phyloP scores from a whole-genome alignment of 1,284 basidiomycete genomes.

The Volvariella surrecta region DNA sequence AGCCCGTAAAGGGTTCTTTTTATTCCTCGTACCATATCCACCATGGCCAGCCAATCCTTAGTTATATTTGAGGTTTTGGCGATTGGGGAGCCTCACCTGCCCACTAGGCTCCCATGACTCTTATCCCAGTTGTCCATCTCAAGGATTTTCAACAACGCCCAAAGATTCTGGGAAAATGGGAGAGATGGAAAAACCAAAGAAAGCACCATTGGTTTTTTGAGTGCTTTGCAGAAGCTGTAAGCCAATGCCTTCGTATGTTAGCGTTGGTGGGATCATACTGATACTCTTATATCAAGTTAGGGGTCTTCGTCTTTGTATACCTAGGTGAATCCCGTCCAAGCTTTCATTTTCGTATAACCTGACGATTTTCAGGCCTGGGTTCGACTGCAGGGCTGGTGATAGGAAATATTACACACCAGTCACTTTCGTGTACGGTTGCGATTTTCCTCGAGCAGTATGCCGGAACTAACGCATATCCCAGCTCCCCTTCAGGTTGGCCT shows the following conservation, averaged over 20 bases:
- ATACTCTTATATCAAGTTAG: slow-evolving; percentile 15
- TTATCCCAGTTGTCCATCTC: slow-evolving; percentile 28
- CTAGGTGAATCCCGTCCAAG: slow-evolving; percentile 27
- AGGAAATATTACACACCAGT: slow-evolving; percentile 35
- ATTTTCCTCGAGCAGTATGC: not conserved
- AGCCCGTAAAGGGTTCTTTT: no score
- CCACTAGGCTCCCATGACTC: no score
- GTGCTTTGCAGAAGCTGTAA: slow-evolving; percentile 52
- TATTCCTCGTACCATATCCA: no score
- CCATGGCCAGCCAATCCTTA: no score
- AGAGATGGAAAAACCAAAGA: slow-evolving; percentile 36
- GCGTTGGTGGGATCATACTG: slow-evolving; percentile 4
- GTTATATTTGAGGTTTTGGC: no score
- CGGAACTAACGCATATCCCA: slow-evolving; percentile 16
- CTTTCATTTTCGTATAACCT: not conserved
- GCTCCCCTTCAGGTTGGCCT: slow-evolving; percentile 55
- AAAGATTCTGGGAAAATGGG: slow-evolving; percentile 38
- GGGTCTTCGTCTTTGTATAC: slow-evolving; percentile 36
- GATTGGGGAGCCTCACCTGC: no score
- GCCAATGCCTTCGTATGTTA: slow-evolving; percentile 7
- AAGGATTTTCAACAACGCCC: slow-evolving; percentile 32
- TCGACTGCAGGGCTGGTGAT: slow-evolving; percentile 47
- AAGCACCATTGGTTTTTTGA: slow-evolving; percentile 45
- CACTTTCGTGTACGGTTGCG: slow-evolving; percentile 36
- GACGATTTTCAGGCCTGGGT: slow-evolving; percentile 38